Evolutionary conservation across 2,329 filamentous ascomycete genomes (phyloP).

Genomic region (Dendryphion nanum): DNA sequence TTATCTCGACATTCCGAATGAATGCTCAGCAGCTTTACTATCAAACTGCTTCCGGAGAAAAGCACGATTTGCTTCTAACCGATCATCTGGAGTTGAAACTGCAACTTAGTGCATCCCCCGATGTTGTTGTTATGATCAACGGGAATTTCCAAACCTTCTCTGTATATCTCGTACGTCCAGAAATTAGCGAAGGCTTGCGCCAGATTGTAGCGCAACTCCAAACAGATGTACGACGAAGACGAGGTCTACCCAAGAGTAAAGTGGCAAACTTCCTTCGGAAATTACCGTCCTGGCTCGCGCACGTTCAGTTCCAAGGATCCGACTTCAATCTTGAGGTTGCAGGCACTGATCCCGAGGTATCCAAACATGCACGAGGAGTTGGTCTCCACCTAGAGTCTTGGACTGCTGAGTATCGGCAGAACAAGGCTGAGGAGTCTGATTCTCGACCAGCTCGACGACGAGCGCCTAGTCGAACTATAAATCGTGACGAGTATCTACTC

Average conservation of each 20-base stretch:
- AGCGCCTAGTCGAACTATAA: conserved; percentile 63
- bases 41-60: conserved; percentile 77
- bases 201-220: conserved; percentile 86
- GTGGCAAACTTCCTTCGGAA: conserved; percentile 66
- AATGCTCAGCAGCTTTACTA: conserved; percentile 92
- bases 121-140: conserved; percentile 77
- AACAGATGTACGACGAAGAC: conserved; percentile 39
- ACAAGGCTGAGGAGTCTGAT: conserved; percentile 66
- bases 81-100: conserved; percentile 86
- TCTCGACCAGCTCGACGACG: conserved; percentile 63
- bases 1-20: conserved; percentile 77
- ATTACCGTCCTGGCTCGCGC: conserved; percentile 79
- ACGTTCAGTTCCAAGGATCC: conserved; percentile 80
- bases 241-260: conserved; percentile 40
- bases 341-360: conserved; percentile 81
- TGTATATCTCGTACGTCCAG: conserved; percentile 83
- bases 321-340: conserved; percentile 91
- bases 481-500: conserved; percentile 62
- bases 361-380: conserved; percentile 75
- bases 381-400: conserved; percentile 85
- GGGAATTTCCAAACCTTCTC: conserved; percentile 84
- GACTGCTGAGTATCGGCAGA: conserved; percentile 84
- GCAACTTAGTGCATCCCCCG: conserved; percentile 79
- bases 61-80: conserved; percentile 83
- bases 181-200: conserved; percentile 88